Base-by-base conservation (phyloP, 2,329 filamentous ascomycete species). In the Diatrype stigma region DNA sequence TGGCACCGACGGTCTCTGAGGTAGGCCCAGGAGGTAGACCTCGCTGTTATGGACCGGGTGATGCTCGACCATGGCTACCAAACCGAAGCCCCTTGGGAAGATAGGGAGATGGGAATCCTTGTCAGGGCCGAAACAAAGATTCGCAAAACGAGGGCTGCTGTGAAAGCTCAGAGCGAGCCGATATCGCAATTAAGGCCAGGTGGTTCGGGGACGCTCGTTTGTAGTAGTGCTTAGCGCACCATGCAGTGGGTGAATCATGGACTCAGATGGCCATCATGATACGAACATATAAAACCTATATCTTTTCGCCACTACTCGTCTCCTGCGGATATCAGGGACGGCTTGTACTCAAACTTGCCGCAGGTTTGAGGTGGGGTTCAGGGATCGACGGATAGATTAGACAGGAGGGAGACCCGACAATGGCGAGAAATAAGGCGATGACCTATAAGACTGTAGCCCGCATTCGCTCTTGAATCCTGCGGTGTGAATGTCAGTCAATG, bases 1-100 rank as follows among this genome's bases (percentile, higher is more conserved):
- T 42, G 66, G 65, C n/a, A 62, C 56, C 2, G 61, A 60, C 40
- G 63, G 61, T 22, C 64, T 63, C 49, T 60, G 55, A 42, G 61
- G 53, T 53, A 63, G 57, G 52, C 66, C 66, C 52, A 66, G 58
- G 37, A 68, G 62, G 60, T 62, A 68, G 56, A 68, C 66, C 49
- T 66, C 66, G 58, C 66, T 68, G 44, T 66, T 68, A 47, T 68
- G 66, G 11, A 67, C 66, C 26, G 63, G 64, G 34, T 65, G 64
- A 46, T 66, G 63, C 46, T 67, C 66, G 51, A 66, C 63, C 64
- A 67, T 68, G 49, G 51, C 56, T 26, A 47, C 46, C 47, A 48
- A 42, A 45, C 42, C n/a, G 26, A 30, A 30, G 26, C 26, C 26
- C 26, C 26, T 30, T 5, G 10, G 6, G 26, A 30, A 30, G n/a